These are phyloP conservation scores for Hypholoma sublateritium DNA, from an alignment of 768 basidiomycete species.

Conservation along the genomic window DNA sequence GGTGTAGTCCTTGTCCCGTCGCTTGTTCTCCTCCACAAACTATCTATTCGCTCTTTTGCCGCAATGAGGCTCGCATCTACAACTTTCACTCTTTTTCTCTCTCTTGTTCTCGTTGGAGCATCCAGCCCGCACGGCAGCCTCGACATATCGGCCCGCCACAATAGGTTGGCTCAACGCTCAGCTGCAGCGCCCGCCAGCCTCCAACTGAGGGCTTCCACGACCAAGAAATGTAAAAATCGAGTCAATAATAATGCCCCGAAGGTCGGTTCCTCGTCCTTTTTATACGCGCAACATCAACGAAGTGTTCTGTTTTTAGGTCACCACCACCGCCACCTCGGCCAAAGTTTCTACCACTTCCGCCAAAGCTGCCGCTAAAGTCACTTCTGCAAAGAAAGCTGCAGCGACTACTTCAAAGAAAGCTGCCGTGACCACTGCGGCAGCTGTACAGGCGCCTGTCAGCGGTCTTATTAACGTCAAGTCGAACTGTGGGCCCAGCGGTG, in stretches of 20 bases:
- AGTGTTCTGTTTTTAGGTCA: conserved; percentile 5
- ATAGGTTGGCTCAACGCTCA: conserved; percentile 32
- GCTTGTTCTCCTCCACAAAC: conserved; percentile 4
- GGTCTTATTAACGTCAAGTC: conserved; percentile 35
- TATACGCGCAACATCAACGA: background rate
- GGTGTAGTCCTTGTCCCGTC: conserved; percentile 3
- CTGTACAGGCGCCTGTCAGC: conserved; percentile 7
- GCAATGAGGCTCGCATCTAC: conserved; percentile 46
- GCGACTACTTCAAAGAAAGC: conserved; percentile 11
- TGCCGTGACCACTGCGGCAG: conserved; percentile 10
- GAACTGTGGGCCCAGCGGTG: conserved; percentile 48
- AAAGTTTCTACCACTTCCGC: conserved; percentile 9
- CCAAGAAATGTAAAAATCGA: conserved; percentile 24
- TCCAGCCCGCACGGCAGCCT: conserved; percentile 28
- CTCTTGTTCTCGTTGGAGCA: conserved; percentile 31
- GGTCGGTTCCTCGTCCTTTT: background rate
- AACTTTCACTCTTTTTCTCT: conserved; percentile 35
- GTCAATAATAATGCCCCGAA: background rate
- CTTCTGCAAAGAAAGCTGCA: conserved; percentile 9
- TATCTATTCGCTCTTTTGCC: conserved; percentile 8
- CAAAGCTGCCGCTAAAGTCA: conserved; percentile 1
- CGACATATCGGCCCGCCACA: conserved; percentile 34
- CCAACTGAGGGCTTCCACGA: conserved; percentile 14
- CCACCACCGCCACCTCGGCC: conserved; percentile 8
- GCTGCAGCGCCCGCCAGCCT: conserved; percentile 3